Evolutionary conservation across 1,284 basidiomycete species (phyloP), one percentile per base, ranked within the genome.

Genomic region (Moesziomyces sp.): DNA sequence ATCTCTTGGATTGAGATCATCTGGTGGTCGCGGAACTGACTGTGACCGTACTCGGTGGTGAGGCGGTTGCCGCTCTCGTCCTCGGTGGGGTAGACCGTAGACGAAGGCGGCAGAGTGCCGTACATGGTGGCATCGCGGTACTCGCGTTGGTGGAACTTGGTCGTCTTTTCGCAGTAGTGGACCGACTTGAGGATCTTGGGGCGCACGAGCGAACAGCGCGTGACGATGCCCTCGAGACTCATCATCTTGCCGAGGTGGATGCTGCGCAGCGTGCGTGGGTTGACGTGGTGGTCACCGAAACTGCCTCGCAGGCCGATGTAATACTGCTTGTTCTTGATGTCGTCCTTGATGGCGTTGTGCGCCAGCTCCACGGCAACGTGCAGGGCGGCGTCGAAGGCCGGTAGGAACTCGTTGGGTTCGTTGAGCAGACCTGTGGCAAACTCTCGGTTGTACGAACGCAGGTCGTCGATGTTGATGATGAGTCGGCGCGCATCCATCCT

Each of bases 281-380:
- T 98, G 85, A 96, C 93, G 85, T 98, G 94, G 84, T 99, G 93
- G 85, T 98, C 95, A 49, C 97, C 97, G 85, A 99, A 99, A n/a
- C 93, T 96, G 58, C 97, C 97, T 74, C 92, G 91, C 84, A 99
- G 90, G n/a, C 96, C 97, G 63, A 97, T 88, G 78, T 92, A 91
- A 70, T 74, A 82, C 43, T 67, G 67, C 67, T 92, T 94, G 66
- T 88, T 89, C 42, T 89, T 87, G 64, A 94, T 90, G 53, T 93
- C 90, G 85, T 94, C 91, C 86, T 97, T 96, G 52, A 91, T 88
- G 7, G 88, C 86, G 84, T 95, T 92, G 80, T 91, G 89, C 5
- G 92, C 86, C 68, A 90, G 89, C 79, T 91, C 88, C 46, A 97
- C 89, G 58, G 95, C 88, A 68, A 89, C 89, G 21, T 87, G 80